Conservation (phyloP, 768 basidiomycete species). For the Suillus clintonianus region DNA sequence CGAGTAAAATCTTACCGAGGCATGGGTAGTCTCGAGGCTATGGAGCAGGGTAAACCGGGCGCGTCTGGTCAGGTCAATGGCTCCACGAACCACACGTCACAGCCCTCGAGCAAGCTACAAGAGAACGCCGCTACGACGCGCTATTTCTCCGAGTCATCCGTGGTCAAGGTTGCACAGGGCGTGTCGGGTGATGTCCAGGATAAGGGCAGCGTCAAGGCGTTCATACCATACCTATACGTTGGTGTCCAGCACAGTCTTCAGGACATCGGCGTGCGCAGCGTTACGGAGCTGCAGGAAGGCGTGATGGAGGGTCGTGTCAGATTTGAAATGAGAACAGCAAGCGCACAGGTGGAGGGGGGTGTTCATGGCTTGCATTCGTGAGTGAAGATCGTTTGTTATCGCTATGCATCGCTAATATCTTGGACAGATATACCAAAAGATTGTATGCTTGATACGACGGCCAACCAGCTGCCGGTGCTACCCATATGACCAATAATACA, state of each 20-base stretch:
- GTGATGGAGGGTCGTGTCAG: conserved; percentile 69
- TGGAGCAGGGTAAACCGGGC: conserved; percentile 71
- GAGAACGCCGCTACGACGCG: conserved; percentile 96
- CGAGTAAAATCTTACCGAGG: conserved; percentile 98
- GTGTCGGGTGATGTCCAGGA: conserved; percentile 97
- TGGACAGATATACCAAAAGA: conserved; percentile 56
- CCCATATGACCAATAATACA: neutral
- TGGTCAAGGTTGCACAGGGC: conserved; percentile 95
- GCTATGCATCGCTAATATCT: neutral
- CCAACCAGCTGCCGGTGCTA: neutral
- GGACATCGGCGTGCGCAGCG: conserved; percentile 79
- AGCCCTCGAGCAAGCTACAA: conserved; percentile 47
- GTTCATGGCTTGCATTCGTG: conserved; percentile 95
- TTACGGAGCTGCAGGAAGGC: conserved; percentile 65
- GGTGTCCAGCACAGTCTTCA: conserved; percentile 94
- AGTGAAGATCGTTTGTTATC: conserved; percentile 37
- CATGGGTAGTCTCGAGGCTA: conserved; percentile 95
- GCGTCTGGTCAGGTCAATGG: conserved; percentile 22
- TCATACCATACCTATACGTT: conserved; percentile 80
- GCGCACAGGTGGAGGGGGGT: conserved; percentile 93
- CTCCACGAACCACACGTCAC: conserved; percentile 48
- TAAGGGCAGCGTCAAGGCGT: conserved; percentile 92
- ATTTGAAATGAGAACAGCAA: conserved; percentile 92
- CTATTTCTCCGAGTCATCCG: conserved; percentile 57
- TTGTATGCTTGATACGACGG: conserved; percentile 41